phyloP scores from a whole-genome alignment of 331 rosid species.

The Erythrophleum ivorense region DNA sequence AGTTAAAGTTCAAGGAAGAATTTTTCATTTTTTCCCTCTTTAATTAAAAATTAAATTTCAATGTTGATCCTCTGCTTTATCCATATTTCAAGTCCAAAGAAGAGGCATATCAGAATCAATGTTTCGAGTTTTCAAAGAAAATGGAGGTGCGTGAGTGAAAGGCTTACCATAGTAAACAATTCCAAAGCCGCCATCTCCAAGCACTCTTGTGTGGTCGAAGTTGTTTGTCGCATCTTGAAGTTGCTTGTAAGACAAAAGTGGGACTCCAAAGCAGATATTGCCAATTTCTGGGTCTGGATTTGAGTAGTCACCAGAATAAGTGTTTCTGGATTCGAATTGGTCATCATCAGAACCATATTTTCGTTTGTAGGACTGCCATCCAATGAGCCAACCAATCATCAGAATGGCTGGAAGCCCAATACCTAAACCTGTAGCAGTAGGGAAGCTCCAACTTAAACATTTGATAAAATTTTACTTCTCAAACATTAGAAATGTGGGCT shows the following conservation, averaged over 20 bases:
- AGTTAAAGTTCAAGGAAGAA: too few relatives aligned
- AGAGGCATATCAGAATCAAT: too few relatives aligned
- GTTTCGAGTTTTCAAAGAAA: not conserved
- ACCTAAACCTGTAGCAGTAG: slow-evolving; percentile 46
- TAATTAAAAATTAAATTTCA: too few relatives aligned
- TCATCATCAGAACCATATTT: slow-evolving; percentile 40
- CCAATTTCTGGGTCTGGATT: slow-evolving; percentile 49
- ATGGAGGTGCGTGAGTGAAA: not conserved
- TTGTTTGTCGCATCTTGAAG: slow-evolving; percentile 76
- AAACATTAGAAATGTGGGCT: not conserved
- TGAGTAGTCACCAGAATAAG: slow-evolving; percentile 44
- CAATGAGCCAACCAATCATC: slow-evolving; percentile 28
- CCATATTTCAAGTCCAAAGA: too few relatives aligned
- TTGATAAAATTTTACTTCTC: not conserved
- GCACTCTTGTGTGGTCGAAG: slow-evolving; percentile 60
- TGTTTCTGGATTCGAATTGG: slow-evolving; percentile 43
- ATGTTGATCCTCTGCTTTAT: too few relatives aligned
- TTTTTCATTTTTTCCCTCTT: too few relatives aligned
- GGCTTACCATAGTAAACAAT: slow-evolving; percentile 76
- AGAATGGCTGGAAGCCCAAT: slow-evolving; percentile 42
- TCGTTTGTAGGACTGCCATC: slow-evolving; percentile 30
- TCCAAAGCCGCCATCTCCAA: slow-evolving; percentile 94
- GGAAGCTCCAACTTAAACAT: slow-evolving; percentile 11
- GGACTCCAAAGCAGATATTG: slow-evolving; percentile 50
- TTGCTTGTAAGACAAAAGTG: slow-evolving; percentile 65